Percentiles rank a stretch among this genome's conserved stretches.
These are phyloP conservation scores for Amanita jacksonii DNA, from an alignment of 768 basidiomycete species.

Conservation along the genomic window DNA sequence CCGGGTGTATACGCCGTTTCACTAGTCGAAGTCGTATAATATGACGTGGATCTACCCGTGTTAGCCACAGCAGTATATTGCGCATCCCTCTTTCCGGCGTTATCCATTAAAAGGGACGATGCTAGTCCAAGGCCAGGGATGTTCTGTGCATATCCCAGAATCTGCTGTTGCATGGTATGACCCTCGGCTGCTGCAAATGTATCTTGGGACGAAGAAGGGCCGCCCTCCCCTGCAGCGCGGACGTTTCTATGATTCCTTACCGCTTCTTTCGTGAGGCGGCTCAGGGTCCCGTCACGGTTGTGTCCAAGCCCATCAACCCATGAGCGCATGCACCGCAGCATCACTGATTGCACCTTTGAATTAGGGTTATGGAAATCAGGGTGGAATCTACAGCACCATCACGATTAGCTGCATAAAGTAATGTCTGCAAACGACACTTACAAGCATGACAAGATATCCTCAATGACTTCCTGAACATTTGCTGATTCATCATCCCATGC, in stretches of 20 bases:
- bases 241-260: constrained; percentile 70
- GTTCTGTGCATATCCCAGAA: constrained; percentile 35
- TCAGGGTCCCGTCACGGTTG: constrained; percentile 38
- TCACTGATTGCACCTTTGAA: constrained; percentile 64
- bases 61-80: background rate
- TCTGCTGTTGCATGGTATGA: constrained; percentile 34
- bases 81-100: background rate
- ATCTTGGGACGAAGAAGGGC: constrained; percentile 35
- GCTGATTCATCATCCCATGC: constrained; percentile 73
- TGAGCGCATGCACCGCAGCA: constrained; percentile 56
- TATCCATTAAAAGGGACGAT: constrained; percentile 18
- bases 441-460: constrained; percentile 62
- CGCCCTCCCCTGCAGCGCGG: constrained; percentile 45
- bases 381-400: constrained; percentile 68
- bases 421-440: constrained; percentile 22
- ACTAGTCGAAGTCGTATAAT: background rate
- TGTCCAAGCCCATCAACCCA: constrained; percentile 50
- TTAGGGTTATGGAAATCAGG: constrained; percentile 65
- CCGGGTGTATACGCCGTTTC: constrained; percentile 2
- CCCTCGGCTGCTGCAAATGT: constrained; percentile 40
- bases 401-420: background rate
- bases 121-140: constrained; percentile 37
- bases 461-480: constrained; percentile 45
- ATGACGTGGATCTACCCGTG: background rate
- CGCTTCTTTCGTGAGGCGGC: constrained; percentile 51